A percentile compares a stretch with the other conserved stretches of the same genome.
These are phyloP conservation scores for Aspergillus steynii DNA, from an alignment of 495 filamentous ascomycete genomes.

Conservation along the genomic window DNA sequence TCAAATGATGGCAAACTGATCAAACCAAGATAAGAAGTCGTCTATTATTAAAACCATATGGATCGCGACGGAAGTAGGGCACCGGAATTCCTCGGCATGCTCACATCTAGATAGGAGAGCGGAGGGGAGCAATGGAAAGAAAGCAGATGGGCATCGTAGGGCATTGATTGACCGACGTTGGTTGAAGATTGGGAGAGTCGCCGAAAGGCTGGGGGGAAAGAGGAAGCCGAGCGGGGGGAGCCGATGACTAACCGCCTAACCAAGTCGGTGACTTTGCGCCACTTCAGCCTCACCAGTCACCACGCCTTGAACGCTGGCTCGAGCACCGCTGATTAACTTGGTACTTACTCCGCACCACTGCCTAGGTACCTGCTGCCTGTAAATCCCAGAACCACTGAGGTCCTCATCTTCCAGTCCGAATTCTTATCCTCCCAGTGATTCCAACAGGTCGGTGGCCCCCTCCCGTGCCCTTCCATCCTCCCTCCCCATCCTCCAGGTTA, in stretches of 20 bases:
- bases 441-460: background rate
- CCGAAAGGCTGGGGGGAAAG: slow-evolving; percentile 8
- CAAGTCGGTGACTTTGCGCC: background rate
- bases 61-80: slow-evolving; percentile 13
- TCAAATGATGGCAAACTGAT: slow-evolving; percentile 16
- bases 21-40: slow-evolving; percentile 10
- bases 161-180: slow-evolving; percentile 7
- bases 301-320: background rate
- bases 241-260: slow-evolving; percentile 16
- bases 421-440: too few species aligned
- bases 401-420: background rate
- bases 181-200: slow-evolving; percentile 9
- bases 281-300: background rate
- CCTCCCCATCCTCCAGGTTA: background rate
- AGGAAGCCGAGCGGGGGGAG: slow-evolving; percentile 7
- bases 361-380: background rate
- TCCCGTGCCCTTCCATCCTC: background rate
- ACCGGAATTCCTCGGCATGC: slow-evolving; percentile 20
- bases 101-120: slow-evolving; percentile 21
- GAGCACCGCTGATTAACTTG: too few species aligned
- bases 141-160: slow-evolving; percentile 19
- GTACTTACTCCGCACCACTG: background rate
- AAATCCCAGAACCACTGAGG: background rate
- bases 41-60: slow-evolving; percentile 22
- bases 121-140: slow-evolving; percentile 7